phyloP scores from a whole-genome alignment of 441 rosid genomes.

The Erodium trifolium region DNA sequence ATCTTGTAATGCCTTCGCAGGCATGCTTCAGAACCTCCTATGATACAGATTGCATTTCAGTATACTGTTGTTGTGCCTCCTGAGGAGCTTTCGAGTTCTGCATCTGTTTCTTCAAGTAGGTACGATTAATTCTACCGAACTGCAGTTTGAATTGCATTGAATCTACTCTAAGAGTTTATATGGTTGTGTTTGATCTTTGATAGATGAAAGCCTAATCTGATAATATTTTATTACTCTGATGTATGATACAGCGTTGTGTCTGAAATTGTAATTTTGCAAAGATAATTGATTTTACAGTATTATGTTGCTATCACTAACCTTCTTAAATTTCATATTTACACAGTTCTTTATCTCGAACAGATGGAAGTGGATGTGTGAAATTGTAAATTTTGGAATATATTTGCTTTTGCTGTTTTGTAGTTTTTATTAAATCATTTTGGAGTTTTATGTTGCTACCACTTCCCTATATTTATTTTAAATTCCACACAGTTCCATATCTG shows the following conservation, averaged over 20 bases:
- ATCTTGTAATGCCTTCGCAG: constrained; percentile 32
- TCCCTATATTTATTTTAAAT: neutral
- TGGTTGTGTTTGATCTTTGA: neutral
- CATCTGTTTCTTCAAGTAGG: constrained; percentile 56
- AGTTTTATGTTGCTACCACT: neutral
- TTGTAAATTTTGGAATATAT: too few relatives aligned
- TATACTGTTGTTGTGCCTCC: constrained; percentile 85
- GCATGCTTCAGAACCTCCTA: constrained; percentile 74
- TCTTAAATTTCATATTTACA: too few relatives aligned
- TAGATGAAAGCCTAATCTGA: neutral
- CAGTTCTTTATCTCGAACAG: too few relatives aligned
- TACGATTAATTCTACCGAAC: constrained; percentile 28
- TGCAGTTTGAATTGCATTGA: constrained; percentile 9
- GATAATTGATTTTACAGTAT: too few relatives aligned
- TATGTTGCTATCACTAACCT: too few relatives aligned
- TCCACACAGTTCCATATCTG: neutral
- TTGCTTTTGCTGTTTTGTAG: neutral
- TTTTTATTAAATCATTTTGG: neutral
- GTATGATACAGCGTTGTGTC: too few relatives aligned
- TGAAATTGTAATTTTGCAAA: too few relatives aligned
- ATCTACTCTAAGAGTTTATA: neutral
- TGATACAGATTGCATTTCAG: constrained; percentile 89
- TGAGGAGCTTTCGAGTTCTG: constrained; percentile 53
- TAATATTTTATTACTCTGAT: neutral
- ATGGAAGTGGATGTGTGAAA: too few relatives aligned